These are phyloP conservation scores for Emericellopsis atlantica DNA, from an alignment of 2,329 filamentous ascomycete species.

Conservation along the genomic window DNA sequence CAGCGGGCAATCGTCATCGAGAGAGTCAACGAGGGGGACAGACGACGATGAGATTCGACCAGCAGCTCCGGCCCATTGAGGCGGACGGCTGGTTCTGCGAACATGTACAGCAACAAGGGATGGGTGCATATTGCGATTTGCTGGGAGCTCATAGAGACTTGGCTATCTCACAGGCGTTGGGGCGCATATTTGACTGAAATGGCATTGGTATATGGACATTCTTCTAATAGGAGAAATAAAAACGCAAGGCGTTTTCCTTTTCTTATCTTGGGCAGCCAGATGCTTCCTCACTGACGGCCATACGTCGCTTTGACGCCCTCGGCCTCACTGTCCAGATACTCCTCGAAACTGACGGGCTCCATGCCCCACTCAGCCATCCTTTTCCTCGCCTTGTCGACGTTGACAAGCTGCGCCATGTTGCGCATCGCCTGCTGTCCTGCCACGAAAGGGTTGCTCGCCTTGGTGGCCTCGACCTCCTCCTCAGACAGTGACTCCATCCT, in stretches of 20 bases:
- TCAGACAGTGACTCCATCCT: constrained; percentile 23
- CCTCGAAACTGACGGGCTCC: constrained; percentile 25
- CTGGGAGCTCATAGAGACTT: too few relatives aligned
- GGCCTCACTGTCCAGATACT: constrained; percentile 28
- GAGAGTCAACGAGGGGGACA: background rate
- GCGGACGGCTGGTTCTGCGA: background rate
- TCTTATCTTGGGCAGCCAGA: too few relatives aligned
- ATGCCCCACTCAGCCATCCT: constrained; percentile 26
- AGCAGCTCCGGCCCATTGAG: background rate
- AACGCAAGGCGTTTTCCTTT: too few relatives aligned
- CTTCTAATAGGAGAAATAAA: too few relatives aligned
- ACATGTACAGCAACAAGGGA: background rate
- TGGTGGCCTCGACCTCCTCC: constrained; percentile 22
- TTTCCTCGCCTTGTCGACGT: constrained; percentile 18
- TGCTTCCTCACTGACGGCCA: too few relatives aligned
- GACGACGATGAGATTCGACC: background rate
- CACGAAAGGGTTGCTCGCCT: constrained; percentile 22
- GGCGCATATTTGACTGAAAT: too few relatives aligned
- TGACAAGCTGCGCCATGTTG: constrained; percentile 18
- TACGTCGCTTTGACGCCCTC: constrained; percentile 15
- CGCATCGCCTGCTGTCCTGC: constrained; percentile 21
- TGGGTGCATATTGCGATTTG: too few relatives aligned
- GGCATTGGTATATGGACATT: too few relatives aligned
- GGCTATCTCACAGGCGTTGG: too few relatives aligned
- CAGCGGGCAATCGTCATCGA: background rate